Evolutionary conservation across 2,329 filamentous ascomycete species (phyloP), one percentile per base, ranked within the genome.

Genomic region (Xylaria sp.): DNA sequence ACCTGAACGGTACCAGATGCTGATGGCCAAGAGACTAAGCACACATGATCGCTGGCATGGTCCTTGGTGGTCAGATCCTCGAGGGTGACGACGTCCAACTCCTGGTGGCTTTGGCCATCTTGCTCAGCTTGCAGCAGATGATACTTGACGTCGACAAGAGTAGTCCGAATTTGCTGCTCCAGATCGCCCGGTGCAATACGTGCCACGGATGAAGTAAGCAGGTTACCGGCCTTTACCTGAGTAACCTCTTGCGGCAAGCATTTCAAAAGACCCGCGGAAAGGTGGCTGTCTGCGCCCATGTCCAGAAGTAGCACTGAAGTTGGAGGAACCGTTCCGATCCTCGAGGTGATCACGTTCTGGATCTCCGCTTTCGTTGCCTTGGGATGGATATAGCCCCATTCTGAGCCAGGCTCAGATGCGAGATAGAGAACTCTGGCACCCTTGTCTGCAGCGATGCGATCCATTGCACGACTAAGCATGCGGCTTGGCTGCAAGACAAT

Each of bases 371-470:
- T 67, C 8, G 58, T 54, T 12, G 65, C 65, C n/a, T 55, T 68
- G 15, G 65, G 60, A 32, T 68, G 65, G 23, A 68, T 59, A n/a
- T 60, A 64, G 44, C 46, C 41, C 54, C 59, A 63, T 59, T 63
- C 46, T 13, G 52, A 20, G 44, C 46, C 48, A 60, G 51, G 13
- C 34, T 54, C 51, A 54, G 51, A 28, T 3, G 25, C 25, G 25
- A 54, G 15, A 15, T 34, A 54, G 25, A 54, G 51, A 34, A 54
- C 18, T 28, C 28, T 54, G 13, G 51, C 51, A 5, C 51, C 51
- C 8, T 54, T 54, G 25, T 54, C 51, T 54, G 28, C 28, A 15
- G 51, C 51, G 34, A 54, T 32, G 25, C 51, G 51, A 34, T 54
- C 51, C 8, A 54, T 54, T 28, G 51, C 25, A 5, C 18, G 51